Evolutionary conservation across 1,284 basidiomycete species (phyloP).

Genomic region (Leucoagaricus sp.): DNA sequence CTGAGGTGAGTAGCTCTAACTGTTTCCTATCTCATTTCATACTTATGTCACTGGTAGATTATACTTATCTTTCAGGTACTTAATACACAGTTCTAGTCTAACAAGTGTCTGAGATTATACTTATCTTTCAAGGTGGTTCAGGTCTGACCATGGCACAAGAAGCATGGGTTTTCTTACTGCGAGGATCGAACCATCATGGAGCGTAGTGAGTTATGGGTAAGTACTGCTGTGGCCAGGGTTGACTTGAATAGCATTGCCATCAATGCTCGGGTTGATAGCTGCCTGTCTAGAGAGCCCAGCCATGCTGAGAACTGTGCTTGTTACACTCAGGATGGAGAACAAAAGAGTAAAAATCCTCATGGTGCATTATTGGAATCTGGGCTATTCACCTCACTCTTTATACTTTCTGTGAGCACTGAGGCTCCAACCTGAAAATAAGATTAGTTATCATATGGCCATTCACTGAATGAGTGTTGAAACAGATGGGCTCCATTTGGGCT

Average conservation of each 20-base stretch:
- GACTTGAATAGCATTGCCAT: not conserved
- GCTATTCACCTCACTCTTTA: not conserved
- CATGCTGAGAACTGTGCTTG: not conserved
- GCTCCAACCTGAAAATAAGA: not conserved
- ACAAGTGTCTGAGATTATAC: too few relatives aligned
- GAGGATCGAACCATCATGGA: not conserved
- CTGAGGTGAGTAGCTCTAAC: too few relatives aligned
- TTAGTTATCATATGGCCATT: not conserved
- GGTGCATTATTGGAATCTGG: not conserved
- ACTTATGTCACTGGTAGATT: too few relatives aligned
- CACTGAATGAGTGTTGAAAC: not conserved
- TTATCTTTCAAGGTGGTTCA: too few relatives aligned
- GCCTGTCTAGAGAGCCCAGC: not conserved
- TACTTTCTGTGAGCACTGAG: not conserved
- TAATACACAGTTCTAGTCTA: too few relatives aligned
- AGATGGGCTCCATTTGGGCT: not conserved
- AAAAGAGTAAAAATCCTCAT: not conserved
- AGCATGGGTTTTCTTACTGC: not conserved
- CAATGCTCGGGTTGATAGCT: not conserved
- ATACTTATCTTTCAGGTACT: too few relatives aligned
- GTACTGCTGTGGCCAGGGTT: not conserved
- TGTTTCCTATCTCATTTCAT: too few relatives aligned
- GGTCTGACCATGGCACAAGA: too few relatives aligned
- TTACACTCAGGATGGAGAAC: not conserved
- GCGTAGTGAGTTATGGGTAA: not conserved